Percentiles rank a stretch among this genome's conserved stretches.
Conservation (phyloP, 179 eudicot genomes). For the Gypsophila paniculata region DNA sequence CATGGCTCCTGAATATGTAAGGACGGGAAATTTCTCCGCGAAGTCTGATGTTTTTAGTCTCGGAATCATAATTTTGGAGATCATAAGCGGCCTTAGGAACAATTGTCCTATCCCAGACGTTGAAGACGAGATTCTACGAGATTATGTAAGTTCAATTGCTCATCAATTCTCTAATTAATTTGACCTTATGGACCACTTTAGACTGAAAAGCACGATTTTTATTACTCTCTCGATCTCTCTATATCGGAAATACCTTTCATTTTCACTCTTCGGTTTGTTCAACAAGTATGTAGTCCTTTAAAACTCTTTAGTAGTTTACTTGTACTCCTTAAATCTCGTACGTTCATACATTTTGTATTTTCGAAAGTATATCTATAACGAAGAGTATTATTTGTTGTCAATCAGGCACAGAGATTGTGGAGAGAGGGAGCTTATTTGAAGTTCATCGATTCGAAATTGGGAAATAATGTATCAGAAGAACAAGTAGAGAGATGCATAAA, state of each 20-base stretch:
- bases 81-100: conserved; percentile 28
- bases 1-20: conserved; percentile 35
- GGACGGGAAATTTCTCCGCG: conserved; percentile 29
- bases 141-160: conserved; percentile 26
- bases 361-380: no score
- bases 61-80: conserved; percentile 39
- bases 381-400: no score
- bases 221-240: no score
- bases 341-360: no score
- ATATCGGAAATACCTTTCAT: no score
- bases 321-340: no score
- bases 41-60: conserved; percentile 34
- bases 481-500: conserved; percentile 37
- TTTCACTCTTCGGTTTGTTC: no score
- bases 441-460: conserved; percentile 27
- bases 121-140: conserved; percentile 28
- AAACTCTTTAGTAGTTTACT: no score
- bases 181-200: no score
- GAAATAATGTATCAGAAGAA: conserved; percentile 5
- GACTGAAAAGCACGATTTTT: no score
- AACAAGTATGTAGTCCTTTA: no score
- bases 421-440: conserved; percentile 14
- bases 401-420: conserved; percentile 40
- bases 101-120: conserved; percentile 14
- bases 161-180: no score